Evolutionary conservation across 805 yeast genomes (phyloP).

Genomic region (Starmerella sp.): DNA sequence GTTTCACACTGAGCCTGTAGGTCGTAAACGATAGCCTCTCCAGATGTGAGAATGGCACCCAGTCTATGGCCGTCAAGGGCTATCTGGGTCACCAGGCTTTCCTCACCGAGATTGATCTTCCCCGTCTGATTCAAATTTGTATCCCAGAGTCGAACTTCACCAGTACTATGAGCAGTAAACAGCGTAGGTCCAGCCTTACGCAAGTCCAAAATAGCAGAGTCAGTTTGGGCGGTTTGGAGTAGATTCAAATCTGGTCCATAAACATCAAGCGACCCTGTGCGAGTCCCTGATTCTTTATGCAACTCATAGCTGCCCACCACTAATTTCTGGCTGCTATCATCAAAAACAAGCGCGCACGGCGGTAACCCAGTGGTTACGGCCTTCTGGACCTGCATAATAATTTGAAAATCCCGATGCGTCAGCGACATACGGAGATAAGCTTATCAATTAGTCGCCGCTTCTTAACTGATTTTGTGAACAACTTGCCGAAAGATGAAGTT

Average conservation of each 20-base stretch:
- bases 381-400: neutral
- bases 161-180: slow-evolving; percentile 65
- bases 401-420: neutral
- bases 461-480: neutral
- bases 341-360: slow-evolving; percentile 63
- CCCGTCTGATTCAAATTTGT: slow-evolving; percentile 22
- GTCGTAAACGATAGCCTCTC: slow-evolving; percentile 41
- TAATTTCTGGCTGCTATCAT: slow-evolving; percentile 39
- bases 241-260: slow-evolving; percentile 24
- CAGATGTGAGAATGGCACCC: slow-evolving; percentile 56
- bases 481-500: neutral
- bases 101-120: slow-evolving; percentile 37
- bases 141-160: slow-evolving; percentile 58
- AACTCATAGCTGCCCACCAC: slow-evolving; percentile 75
- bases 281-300: slow-evolving; percentile 42
- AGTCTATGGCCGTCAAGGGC: slow-evolving; percentile 28
- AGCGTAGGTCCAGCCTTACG: slow-evolving; percentile 39
- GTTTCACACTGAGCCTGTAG: neutral
- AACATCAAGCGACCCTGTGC: slow-evolving; percentile 55
- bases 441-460: neutral
- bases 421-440: neutral
- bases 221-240: slow-evolving; percentile 19
- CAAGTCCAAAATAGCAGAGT: slow-evolving; percentile 58
- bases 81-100: slow-evolving; percentile 47
- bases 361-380: slow-evolving; percentile 46